A percentile compares a stretch with the other conserved stretches of the same genome.
phyloP scores from a whole-genome alignment of 768 basidiomycete genomes.

The Suillus placidus region DNA sequence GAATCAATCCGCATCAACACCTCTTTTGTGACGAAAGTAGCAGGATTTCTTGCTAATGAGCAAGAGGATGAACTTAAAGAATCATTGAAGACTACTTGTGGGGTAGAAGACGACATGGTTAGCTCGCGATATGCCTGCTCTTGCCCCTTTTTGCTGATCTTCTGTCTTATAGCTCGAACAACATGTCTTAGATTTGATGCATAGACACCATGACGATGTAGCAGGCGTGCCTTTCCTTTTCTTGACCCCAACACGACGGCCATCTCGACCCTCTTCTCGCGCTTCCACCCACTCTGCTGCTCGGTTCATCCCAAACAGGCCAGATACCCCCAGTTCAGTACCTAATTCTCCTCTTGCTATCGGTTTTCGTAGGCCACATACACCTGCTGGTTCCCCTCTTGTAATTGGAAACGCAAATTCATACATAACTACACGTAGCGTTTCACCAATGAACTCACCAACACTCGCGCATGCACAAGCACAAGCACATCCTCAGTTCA shows the following conservation, averaged over 20 bases:
- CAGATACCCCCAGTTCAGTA: slow-evolving; percentile 75
- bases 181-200: slow-evolving; percentile 92
- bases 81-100: slow-evolving; percentile 70
- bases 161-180: slow-evolving; percentile 68
- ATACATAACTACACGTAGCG: slow-evolving; percentile 57
- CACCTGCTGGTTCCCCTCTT: slow-evolving; percentile 76
- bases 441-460: slow-evolving; percentile 67
- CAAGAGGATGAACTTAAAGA: slow-evolving; percentile 85
- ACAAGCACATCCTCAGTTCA: slow-evolving; percentile 61
- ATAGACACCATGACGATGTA: slow-evolving; percentile 87
- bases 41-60: slow-evolving; percentile 73
- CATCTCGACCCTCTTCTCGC: slow-evolving; percentile 80
- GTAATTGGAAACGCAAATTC: slow-evolving; percentile 57
- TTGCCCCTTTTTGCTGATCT: slow-evolving; percentile 20
- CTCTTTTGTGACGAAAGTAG: slow-evolving; percentile 69
- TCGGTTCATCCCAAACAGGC: slow-evolving; percentile 61
- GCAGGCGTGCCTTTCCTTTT: slow-evolving; percentile 83
- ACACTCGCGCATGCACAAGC: slow-evolving; percentile 60
- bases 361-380: slow-evolving; percentile 78
- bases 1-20: slow-evolving; percentile 58
- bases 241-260: slow-evolving; percentile 77
- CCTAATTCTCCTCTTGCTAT: slow-evolving; percentile 77
- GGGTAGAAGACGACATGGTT: slow-evolving; percentile 70
- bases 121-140: slow-evolving; percentile 29
- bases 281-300: slow-evolving; percentile 71